Conservation (phyloP, 345 rosid species). For the Pseudoturritis turrita region DNA sequence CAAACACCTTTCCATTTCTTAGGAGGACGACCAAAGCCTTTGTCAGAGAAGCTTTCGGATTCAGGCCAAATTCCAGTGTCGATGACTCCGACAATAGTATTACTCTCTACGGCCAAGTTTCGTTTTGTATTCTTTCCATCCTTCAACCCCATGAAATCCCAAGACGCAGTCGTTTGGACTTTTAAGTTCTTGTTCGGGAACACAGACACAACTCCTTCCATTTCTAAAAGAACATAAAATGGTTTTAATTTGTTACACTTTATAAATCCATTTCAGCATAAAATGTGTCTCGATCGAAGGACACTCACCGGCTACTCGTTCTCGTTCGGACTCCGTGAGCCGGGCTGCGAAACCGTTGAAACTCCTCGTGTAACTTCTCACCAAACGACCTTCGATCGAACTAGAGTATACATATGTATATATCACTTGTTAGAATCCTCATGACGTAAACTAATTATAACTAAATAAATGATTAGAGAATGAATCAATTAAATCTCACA, state of each 20-base stretch:
- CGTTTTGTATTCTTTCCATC: not conserved
- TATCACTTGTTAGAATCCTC: not conserved
- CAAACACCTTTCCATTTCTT: conserved; percentile 54
- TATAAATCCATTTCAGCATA: not conserved
- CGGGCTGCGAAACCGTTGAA: conserved; percentile 61
- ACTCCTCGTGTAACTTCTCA: conserved; percentile 55
- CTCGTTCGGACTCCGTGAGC: conserved; percentile 42
- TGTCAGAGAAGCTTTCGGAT: conserved; percentile 35
- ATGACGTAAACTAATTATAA: not conserved
- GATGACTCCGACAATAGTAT: conserved; percentile 32
- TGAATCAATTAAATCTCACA: not conserved
- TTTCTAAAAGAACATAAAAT: conserved; percentile 19
- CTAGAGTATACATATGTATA: conserved; percentile 13
- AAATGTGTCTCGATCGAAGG: not conserved
- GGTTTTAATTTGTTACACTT: not conserved
- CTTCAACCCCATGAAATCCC: conserved; percentile 51
- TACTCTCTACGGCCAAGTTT: conserved; percentile 10
- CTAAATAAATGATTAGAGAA: not conserved
- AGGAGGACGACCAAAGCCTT: conserved; percentile 45
- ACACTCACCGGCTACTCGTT: conserved; percentile 38
- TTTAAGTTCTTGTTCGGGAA: conserved; percentile 33
- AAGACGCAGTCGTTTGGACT: conserved; percentile 47
- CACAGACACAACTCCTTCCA: conserved; percentile 45
- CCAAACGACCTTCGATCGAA: conserved; percentile 24
- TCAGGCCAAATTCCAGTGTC: conserved; percentile 49